Evolutionary conservation across 176 grass and related monocot species (phyloP).

Genomic region (Hordeum vulgare): MorexV3_pseudomolecules_assembly NC_058520.1:39324274-39324773

Average conservation of each 20-base stretch:
- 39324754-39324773: too few relatives aligned
- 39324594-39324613: neutral
- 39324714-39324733: too few relatives aligned
- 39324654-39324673: too few relatives aligned
- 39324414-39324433: slow-evolving; percentile 35
- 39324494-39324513: neutral
- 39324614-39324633: neutral
- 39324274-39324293: slow-evolving; percentile 1
- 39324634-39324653: too few relatives aligned
- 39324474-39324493: neutral
- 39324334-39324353: slow-evolving; percentile 7
- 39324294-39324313: neutral
- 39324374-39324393: neutral
- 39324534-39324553: neutral
- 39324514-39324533: neutral
- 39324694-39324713: too few relatives aligned
- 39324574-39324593: neutral
- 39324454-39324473: neutral
- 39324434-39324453: slow-evolving; percentile 4
- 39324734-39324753: too few relatives aligned
- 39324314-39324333: neutral
- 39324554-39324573: neutral
- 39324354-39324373: slow-evolving; percentile 15
- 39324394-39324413: neutral
- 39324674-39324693: too few relatives aligned